Base-by-base conservation (phyloP, 2,329 filamentous ascomycete species). In the Thielaviopsis musarum region DNA sequence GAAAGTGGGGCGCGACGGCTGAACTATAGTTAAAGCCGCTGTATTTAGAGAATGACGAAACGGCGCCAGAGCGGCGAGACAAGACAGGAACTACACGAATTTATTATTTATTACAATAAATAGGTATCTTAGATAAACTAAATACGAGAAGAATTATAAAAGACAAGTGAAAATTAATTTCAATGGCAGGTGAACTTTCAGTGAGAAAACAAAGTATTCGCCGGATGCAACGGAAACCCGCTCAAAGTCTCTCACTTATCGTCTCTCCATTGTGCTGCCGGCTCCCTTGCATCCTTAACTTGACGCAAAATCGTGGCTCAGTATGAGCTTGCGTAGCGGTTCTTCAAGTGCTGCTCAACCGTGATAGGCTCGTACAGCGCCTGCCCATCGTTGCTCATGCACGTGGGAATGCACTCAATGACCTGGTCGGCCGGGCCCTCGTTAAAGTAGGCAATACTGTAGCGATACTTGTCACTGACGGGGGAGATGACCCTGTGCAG, bases 401-500 rank as follows among this genome's bases (percentile, higher is more conserved):
- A 55, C 53, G 53, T 55, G 28, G 53, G 28, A 34, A 55, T 55
- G n/a, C 53, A 54, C 19, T 54, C 53, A 34, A 55, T 55, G 30
- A 55, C 28, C 38, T 55, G 53, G 28, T 26, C 24, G 28, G 38
- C 28, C 58, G 9, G 66, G 52, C 67, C 67, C 54, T 68, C 67
- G 59, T 69, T 69, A 63, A 69, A 70, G 62, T 69, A 68, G 6
- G 67, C 67, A 34, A 68, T 64, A 15, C 66, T 68, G 54, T 69
- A 69, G 49, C 68, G 65, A 28, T 69, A 65, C 22, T 52, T 60
- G 12, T 61, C 61, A 15, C 57, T 63, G 7, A 65, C 54, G n/a
- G 67, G 67, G 0, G 66, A 67, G 13, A 68, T 66, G 1, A 69
- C 68, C 5, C 67, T 62, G 61, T 69, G 68, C 22, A 70, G 55